phyloP scores from a whole-genome alignment of 2,329 filamentous ascomycete species.

The Hymenoscyphus occultus region DNA sequence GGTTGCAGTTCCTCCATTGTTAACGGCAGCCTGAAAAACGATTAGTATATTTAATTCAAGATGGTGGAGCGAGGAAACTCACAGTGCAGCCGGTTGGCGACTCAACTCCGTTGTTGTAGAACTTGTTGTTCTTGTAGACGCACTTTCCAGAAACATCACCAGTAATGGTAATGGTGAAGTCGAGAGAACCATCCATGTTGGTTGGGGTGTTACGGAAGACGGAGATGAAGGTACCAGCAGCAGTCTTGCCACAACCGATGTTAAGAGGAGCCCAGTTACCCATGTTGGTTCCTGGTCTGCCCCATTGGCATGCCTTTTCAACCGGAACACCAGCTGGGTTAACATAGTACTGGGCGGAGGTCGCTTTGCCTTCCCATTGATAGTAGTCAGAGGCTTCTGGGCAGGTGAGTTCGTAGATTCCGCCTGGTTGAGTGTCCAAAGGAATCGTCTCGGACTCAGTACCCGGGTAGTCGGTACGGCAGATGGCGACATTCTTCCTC shows the following conservation, averaged over 20 bases:
- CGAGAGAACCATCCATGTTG: slow-evolving; percentile 58
- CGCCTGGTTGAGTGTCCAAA: slow-evolving; percentile 59
- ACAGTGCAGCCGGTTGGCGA: slow-evolving; percentile 37
- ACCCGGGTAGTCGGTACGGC: slow-evolving; percentile 95
- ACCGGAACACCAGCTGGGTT: slow-evolving; percentile 72
- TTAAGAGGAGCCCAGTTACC: slow-evolving; percentile 89
- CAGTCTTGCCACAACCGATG: slow-evolving; percentile 70
- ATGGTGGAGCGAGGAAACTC: slow-evolving; percentile 29
- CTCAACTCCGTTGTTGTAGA: slow-evolving; percentile 32
- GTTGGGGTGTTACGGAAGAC: slow-evolving; percentile 84
- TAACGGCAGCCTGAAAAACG: slow-evolving; percentile 26
- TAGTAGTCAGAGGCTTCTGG: slow-evolving; percentile 72
- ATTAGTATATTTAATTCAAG: slow-evolving; percentile 19
- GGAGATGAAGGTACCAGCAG: slow-evolving; percentile 72
- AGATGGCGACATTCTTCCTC: slow-evolving; percentile 64
- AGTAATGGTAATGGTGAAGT: slow-evolving; percentile 75
- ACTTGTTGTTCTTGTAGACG: slow-evolving; percentile 30
- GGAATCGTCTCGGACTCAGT: slow-evolving; percentile 86
- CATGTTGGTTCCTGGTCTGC: slow-evolving; percentile 51
- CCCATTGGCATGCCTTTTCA: slow-evolving; percentile 75
- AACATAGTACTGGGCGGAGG: slow-evolving; percentile 95
- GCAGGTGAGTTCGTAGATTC: slow-evolving; percentile 66
- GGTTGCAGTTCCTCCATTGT: slow-evolving; percentile 20
- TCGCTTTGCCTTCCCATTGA: slow-evolving; percentile 68
- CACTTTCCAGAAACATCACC: slow-evolving; percentile 48